Conservation (phyloP, 768 basidiomycete genomes). For the Mycena crocata region DNA sequence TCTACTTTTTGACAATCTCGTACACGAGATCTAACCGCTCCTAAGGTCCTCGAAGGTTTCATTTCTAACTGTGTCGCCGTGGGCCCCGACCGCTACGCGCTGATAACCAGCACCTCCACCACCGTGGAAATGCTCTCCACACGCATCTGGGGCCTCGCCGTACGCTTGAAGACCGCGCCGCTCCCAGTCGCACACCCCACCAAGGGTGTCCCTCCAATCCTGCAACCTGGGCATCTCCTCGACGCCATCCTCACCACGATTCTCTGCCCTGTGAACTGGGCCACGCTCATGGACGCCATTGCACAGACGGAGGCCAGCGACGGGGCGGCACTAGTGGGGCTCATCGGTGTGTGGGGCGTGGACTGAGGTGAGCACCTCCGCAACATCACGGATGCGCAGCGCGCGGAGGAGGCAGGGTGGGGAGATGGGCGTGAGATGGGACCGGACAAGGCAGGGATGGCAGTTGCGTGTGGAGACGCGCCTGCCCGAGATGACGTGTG, state of each 20-base stretch:
- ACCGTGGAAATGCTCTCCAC: conserved; percentile 1
- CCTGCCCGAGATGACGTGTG: conserved; percentile 23
- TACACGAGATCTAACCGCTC: neutral
- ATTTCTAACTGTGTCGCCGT: conserved; percentile 19
- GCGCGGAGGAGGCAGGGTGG: conserved; percentile 24
- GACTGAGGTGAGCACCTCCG: conserved; percentile 17
- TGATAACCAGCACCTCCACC: neutral
- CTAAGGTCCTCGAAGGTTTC: conserved; percentile 27
- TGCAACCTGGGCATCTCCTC: conserved; percentile 22
- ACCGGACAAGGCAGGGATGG: conserved; percentile 18
- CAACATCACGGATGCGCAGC: conserved; percentile 26
- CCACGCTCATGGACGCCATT: conserved; percentile 23
- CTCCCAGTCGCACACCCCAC: conserved; percentile 17
- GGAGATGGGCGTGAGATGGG: conserved; percentile 24
- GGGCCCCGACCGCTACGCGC: conserved; percentile 23
- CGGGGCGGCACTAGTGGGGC: conserved; percentile 7
- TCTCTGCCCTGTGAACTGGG: conserved; percentile 25
- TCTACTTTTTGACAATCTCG: neutral
- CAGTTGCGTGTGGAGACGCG: conserved; percentile 29
- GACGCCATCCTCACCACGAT: conserved; percentile 24
- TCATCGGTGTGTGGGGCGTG: conserved; percentile 16
- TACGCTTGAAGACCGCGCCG: neutral
- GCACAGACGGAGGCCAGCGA: conserved; percentile 14
- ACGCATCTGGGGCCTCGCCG: conserved; percentile 21
- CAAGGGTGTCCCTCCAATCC: conserved; percentile 17